Conservation (phyloP, 306 rosid genomes). For the Dryas octopetala region DNA sequence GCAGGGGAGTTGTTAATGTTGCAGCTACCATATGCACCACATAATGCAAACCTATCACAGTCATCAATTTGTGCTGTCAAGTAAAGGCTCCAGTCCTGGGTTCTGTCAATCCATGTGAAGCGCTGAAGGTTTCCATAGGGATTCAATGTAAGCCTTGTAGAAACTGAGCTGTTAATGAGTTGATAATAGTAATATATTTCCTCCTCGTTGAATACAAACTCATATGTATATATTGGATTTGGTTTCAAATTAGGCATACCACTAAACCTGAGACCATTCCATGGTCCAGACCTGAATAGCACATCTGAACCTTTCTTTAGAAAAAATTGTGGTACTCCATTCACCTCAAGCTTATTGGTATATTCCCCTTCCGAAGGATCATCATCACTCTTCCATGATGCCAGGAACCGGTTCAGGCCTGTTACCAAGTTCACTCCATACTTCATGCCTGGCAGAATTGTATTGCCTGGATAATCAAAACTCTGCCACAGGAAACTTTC, state of each 20-base stretch:
- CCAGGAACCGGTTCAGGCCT: slow-evolving; percentile 2
- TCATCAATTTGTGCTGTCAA: slow-evolving; percentile 18
- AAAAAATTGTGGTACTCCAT: slow-evolving; percentile 1
- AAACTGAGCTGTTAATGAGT: slow-evolving; percentile 1
- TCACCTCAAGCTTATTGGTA: not conserved
- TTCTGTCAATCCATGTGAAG: slow-evolving; percentile 22
- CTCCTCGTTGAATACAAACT: slow-evolving; percentile 5
- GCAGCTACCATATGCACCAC: slow-evolving; percentile 47
- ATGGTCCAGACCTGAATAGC: slow-evolving; percentile 5
- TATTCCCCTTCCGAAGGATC: slow-evolving; percentile 20
- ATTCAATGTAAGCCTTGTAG: slow-evolving; percentile 4
- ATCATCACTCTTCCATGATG: slow-evolving; percentile 21
- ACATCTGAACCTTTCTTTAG: not conserved
- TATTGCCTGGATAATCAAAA: slow-evolving; percentile 38
- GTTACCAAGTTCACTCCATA: not conserved
- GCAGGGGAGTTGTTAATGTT: slow-evolving; percentile 19
- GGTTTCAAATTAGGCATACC: slow-evolving; percentile 30
- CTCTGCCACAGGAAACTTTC: slow-evolving; percentile 39
- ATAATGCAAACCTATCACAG: slow-evolving; percentile 17
- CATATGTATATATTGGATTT: slow-evolving; percentile 9
- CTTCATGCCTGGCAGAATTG: slow-evolving; percentile 36
- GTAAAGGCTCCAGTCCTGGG: slow-evolving; percentile 15
- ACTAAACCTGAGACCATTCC: slow-evolving; percentile 27
- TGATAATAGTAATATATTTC: slow-evolving; percentile 14
- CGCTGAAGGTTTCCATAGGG: slow-evolving; percentile 16